A percentile compares a stretch with the other conserved stretches of the same genome.
Evolutionary conservation across 2,329 filamentous ascomycete species (phyloP).

Genomic region (Apiospora aurea): DNA sequence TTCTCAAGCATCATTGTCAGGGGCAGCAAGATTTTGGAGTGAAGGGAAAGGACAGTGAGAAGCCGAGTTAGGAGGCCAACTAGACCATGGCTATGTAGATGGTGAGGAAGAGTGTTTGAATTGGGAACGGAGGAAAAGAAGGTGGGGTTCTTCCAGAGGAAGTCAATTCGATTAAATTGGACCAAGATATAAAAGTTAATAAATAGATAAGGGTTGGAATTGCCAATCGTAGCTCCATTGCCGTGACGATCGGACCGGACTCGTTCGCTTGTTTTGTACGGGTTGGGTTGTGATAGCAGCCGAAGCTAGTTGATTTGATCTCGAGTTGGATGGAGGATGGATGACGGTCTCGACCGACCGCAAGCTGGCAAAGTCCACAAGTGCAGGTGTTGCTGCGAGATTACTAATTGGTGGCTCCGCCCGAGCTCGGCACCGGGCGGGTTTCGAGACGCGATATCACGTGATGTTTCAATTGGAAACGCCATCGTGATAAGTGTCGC

Average conservation of each 20-base stretch:
- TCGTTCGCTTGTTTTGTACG: neutral
- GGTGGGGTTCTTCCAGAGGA: neutral
- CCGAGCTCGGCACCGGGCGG: neutral
- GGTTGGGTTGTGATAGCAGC: constrained; percentile 15
- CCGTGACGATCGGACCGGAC: neutral
- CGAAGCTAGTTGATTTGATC: neutral
- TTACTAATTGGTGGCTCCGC: neutral
- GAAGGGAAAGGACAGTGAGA: neutral
- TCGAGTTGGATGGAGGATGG: neutral
- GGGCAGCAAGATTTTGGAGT: neutral
- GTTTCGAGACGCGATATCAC: constrained; percentile 7
- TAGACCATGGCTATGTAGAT: neutral
- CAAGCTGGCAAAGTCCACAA: too few species aligned
- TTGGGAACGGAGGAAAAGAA: neutral
- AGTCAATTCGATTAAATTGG: neutral
- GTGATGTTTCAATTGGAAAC: neutral
- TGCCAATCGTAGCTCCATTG: neutral
- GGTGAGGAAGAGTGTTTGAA: too few species aligned
- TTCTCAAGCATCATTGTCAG: neutral
- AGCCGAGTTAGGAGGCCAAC: neutral
- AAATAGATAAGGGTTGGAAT: neutral
- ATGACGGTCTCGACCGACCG: neutral
- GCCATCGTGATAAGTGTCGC: constrained; percentile 11
- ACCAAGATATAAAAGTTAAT: neutral
- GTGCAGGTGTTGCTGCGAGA: neutral